Percentiles rank a stretch among this genome's conserved stretches.
These are phyloP conservation scores for Cladosporium sp. DNA, from an alignment of 2,329 filamentous ascomycete species.

Conservation along the genomic window DNA sequence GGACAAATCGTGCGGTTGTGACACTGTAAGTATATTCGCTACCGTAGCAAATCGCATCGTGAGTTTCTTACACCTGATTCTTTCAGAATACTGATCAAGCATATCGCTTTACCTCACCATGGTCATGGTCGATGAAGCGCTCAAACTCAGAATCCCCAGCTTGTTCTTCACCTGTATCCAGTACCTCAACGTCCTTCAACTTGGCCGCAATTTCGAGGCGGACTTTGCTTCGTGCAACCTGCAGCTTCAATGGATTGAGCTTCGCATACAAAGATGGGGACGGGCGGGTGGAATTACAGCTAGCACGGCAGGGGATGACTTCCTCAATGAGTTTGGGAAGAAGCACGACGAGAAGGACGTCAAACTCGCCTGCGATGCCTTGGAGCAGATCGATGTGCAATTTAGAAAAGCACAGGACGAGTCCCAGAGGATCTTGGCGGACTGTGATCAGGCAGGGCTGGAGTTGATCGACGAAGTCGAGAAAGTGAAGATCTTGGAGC, in stretches of 20 bases:
- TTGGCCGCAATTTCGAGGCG: not conserved
- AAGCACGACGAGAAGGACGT: not conserved
- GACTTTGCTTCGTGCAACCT: not conserved
- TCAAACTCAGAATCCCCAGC: not conserved
- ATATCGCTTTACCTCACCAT: too few relatives aligned
- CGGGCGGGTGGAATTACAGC: not conserved
- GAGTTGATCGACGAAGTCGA: not conserved
- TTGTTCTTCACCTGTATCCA: conserved; percentile 9
- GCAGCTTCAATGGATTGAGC: not conserved
- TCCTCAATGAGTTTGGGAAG: not conserved
- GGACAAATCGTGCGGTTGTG: too few relatives aligned
- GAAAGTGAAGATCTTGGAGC: not conserved
- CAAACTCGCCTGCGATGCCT: not conserved
- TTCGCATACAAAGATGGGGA: not conserved
- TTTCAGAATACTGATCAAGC: too few relatives aligned
- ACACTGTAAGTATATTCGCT: too few relatives aligned
- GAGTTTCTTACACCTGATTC: too few relatives aligned
- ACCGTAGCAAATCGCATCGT: too few relatives aligned
- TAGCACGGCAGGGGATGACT: not conserved
- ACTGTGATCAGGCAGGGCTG: not conserved
- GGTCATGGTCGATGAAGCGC: not conserved
- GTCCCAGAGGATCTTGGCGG: not conserved
- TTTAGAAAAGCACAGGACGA: not conserved
- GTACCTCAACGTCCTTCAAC: conserved; percentile 2
- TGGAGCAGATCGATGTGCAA: not conserved